Evolutionary conservation across 805 yeast species (phyloP), one percentile per base, ranked within the genome.

Genomic region (Blastobotrys terrestris): DNA sequence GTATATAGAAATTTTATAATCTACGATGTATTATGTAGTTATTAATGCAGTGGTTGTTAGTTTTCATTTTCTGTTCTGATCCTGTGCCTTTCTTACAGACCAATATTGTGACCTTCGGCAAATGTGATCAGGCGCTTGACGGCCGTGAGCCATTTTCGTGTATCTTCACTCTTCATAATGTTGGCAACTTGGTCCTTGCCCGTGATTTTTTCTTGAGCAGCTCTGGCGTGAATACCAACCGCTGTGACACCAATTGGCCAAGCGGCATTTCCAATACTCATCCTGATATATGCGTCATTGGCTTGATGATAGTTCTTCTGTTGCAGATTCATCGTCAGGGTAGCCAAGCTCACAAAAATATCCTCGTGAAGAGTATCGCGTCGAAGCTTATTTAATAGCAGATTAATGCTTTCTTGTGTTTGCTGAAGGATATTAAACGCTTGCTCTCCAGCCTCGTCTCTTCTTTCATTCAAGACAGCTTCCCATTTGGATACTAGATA

Each of bases 191-290:
- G 56, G 26, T 73, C 71, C 46, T 74, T 74, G 16, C 82, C 80
- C 3, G 80, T 74, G 35, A 84, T 77, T 58, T 77, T 79, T 53
- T 76, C 73, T 50, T 79, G 82, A 1, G 85, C 82, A 52, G 83
- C 78, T 55, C 95, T 71, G 8, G 82, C 83, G 64, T 88, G 96
- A 53, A 89, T 87, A 48, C 94, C 89, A 14, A 89, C 85, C 53
- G 79, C 79, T 5, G 81, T 72, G 13, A 89, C 86, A 22, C 96
- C 97, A 58, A 88, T 85, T 2, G 97, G 97, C 95, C 95, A 89
- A 3, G 94, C 91, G 1, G 85, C 88, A 59, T 87, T 87, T 1
- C 96, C 97, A 15, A 89, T 84, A 62, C 92, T 84, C 53, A 89
- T 69, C 56, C 84, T 78, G 73, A 88, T 70, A 60, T 89, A 89